Conservation (phyloP, 768 basidiomycete species). For the Lactarius deliciosus region DNA sequence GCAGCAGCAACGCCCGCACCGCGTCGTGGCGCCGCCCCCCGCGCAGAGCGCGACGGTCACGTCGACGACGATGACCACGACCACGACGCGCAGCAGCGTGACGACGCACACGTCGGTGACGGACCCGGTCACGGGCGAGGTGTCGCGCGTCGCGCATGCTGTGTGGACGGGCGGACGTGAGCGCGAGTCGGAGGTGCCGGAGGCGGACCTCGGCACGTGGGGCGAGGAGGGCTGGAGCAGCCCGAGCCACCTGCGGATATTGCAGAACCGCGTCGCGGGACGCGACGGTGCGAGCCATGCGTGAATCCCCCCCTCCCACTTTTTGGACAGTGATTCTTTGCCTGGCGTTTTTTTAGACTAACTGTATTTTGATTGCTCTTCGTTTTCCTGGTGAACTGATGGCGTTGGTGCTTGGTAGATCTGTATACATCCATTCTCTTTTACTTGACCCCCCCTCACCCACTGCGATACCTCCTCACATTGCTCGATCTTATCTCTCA, state of each 20-base stretch:
- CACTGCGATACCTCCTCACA: background rate
- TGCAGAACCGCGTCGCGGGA: slow-evolving; percentile 25
- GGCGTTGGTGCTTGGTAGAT: background rate
- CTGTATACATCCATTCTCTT: too few species aligned
- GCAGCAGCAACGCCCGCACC: slow-evolving; percentile 17
- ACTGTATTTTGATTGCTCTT: background rate
- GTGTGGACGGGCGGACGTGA: slow-evolving; percentile 27
- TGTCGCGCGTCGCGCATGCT: slow-evolving; percentile 33
- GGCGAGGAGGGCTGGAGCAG: slow-evolving; percentile 26
- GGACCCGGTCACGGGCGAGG: slow-evolving; percentile 38
- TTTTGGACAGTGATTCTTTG: background rate
- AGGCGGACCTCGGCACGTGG: slow-evolving; percentile 14
- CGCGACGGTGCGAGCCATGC: slow-evolving; percentile 12
- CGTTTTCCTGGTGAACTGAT: background rate
- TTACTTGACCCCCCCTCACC: background rate
- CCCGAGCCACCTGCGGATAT: slow-evolving; percentile 20
- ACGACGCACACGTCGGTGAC: slow-evolving; percentile 36
- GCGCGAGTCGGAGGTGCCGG: slow-evolving; percentile 2
- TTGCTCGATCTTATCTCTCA: background rate
- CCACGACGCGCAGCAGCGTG: slow-evolving; percentile 34
- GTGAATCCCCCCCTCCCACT: background rate
- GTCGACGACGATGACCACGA: slow-evolving; percentile 32
- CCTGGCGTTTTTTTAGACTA: background rate
- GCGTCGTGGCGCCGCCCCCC: background rate
- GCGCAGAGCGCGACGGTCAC: slow-evolving; percentile 31